Evolutionary conservation across 305 asterid species (phyloP), one percentile per base, ranked within the genome.

Genomic region (Fraxinus ornus): DNA sequence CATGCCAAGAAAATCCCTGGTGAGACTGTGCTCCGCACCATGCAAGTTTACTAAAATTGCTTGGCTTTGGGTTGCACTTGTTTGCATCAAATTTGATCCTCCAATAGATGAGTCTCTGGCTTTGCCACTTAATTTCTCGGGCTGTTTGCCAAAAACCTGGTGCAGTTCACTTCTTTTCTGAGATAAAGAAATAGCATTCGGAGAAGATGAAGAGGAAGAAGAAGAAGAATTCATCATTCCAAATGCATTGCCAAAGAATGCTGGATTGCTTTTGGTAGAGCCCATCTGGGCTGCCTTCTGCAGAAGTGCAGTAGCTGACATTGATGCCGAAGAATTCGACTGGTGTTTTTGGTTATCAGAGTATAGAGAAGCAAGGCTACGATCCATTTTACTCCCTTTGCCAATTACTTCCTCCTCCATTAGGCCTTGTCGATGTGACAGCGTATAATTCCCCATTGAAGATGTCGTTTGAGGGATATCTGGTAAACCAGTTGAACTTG

Each of bases 231-330:
- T 87, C 93, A 92, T 88, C 30, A 88, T 87, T 0, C 99, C 97
- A 6, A 89, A 79, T 8, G 91, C 41, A 81, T 88, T 89, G 12
- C 91, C 90, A 72, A 91, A 89, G 82, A 90, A 91, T 0, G 86
- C 30, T 0, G 95, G 90, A 15, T 62, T 82, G 86, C 94, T 90
- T 66, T 88, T 85, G 0, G 96, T 88, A 1, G 98, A 93, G 0
- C 98, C 98, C 90, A 95, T 91, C 64, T 93, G 97, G 7, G 99
- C 95, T 1, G 97, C 99, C 78, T 89, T 93, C 21, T 95, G 99
- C 0, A 95, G 91, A 10, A 95, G 94, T 6, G 98, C 98, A 1
- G 99, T 93, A 1, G 99, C 99, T 0, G 98, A 95, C 97, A 92
- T 91, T 9, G 95, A 89, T 13, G 92, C 74, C 0, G 88, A 84